Evolutionary conservation across 441 rosid species (phyloP), one percentile per base, ranked within the genome.

Genomic region (Populus trichocarpa): DNA sequence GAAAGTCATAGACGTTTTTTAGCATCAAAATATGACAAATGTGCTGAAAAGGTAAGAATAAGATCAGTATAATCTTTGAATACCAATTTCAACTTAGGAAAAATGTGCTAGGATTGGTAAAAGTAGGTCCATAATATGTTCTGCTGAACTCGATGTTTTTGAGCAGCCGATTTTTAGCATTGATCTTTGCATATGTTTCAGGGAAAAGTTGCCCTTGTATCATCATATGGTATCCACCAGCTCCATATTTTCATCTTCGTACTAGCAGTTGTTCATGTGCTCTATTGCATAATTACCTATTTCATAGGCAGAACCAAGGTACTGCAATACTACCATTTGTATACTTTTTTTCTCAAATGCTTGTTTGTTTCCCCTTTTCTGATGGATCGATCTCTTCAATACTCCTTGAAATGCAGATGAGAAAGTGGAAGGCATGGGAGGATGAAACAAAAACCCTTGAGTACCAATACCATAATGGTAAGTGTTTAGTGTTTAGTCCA

Each of bases 241-340:
- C 92, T 96, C 13, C 99, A 96, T 77, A 85, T 94, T 67, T 94
- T 96, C 93, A 94, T 96, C 86, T 96, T 96, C 84, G 88, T 92
- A 30, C 84, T 96, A 20, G 99, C 99, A 67, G 74, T 90, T 59
- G 84, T 84, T 63, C 99, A 96, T 82, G 77, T 96, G n/a, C 72
- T 94, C 50, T 96, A 92, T 81, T 88, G 97, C 85, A 84, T 96
- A 77, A 40, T 77, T 66, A 96, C 94, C 73, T 89, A 88, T 80
- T 87, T 85, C 80, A 73, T 96, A 75, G 96, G 99, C 61, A 90
- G 83, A 76, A 87, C 88, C 36, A 94, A 96, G 98, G 99, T 92
- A 79, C 28, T 8, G 7, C 46, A 4, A 67, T 59, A 32, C 72
- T 33, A 28, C 63, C 7, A n/a, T 38, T 5, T 36, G 11, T 20